Base-by-base conservation (phyloP, 2,329 filamentous ascomycete genomes). In the Blumeria graminis region DNA sequence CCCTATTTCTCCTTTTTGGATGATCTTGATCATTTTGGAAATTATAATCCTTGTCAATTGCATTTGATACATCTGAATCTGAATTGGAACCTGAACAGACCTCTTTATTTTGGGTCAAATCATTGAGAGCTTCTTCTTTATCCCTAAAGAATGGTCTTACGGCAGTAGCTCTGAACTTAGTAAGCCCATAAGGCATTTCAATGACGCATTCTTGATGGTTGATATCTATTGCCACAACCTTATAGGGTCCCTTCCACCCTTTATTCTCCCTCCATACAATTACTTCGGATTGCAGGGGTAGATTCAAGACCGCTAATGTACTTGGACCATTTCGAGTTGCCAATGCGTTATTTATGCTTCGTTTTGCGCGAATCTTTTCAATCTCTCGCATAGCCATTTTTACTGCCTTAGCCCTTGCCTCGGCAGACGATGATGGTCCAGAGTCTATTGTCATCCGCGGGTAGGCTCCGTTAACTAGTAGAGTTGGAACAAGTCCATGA, bases 371-470 rank as follows among this genome's bases (percentile, higher is more conserved):
- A 14, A 55, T 35, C 11, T 56, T 59, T 13, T 51, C 7, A 13
- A 59, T 45, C 50, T 59, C 56, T 1, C 36, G 55, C 45, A 57
- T 58, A 11, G 56, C 58, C 28, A 58, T 59, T 18, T 55, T 55
- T 13, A 58, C n/a, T 9, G 58, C 51, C 8, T 16, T 38, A 39
- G 57, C 43, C n/a, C 51, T 1, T 46, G 53, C 33, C 10, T n/a
- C 35, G 13, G 48, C 18, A 4, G 55, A 38, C 22, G 33, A 33
- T 34, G 33, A 46, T 34, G 33, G 28, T 41, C 33, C 14, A 43
- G 34, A 33, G 14, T 33, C 3, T 55, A 43, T 41, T 39, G 13
- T 28, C 34, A 55, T 55, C 28, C 36, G 34, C 22, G 53, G 53
- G 33, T n/a, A 55, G 16, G 52, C 52, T 11, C 52, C 48, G 28